A percentile compares a stretch with the other conserved stretches of the same genome.
Evolutionary conservation across 805 yeast genomes (phyloP).

Genomic region (Candida hispaniensis): DNA sequence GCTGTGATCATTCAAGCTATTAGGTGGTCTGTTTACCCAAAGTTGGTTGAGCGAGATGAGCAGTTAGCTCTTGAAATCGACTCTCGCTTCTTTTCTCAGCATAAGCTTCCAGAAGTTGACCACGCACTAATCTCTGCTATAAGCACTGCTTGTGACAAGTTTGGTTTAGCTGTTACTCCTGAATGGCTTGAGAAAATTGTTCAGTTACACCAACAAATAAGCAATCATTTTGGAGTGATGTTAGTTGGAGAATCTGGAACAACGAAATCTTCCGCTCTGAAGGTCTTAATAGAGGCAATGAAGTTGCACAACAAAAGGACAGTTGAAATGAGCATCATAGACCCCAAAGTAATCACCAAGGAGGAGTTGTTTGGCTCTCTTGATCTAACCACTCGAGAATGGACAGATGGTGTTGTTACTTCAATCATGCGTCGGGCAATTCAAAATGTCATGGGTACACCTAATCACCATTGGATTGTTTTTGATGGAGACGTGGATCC

Average conservation of each 20-base stretch:
- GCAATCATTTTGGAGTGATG: conserved; percentile 67
- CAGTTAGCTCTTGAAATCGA: too few species aligned
- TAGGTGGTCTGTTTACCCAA: conserved; percentile 55
- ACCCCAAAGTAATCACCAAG: conserved; percentile 67
- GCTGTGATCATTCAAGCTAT: conserved; percentile 42
- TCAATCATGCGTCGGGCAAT: conserved; percentile 47
- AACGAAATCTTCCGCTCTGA: conserved; percentile 58
- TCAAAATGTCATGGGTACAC: conserved; percentile 43
- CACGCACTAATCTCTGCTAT: conserved; percentile 1
- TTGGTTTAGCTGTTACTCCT: conserved; percentile 31
- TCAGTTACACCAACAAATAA: conserved; percentile 54
- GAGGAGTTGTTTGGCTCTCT: conserved; percentile 56
- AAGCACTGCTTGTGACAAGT: conserved; percentile 20
- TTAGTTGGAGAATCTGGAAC: conserved; percentile 65
- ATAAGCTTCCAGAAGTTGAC: too few species aligned
- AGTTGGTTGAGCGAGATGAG: conserved; percentile 47
- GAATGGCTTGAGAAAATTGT: conserved; percentile 44
- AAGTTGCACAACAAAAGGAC: conserved; percentile 1
- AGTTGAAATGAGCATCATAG: conserved; percentile 42
- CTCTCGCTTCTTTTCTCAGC: too few species aligned
- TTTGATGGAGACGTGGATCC: conserved; percentile 95
- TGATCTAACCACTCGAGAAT: conserved; percentile 72
- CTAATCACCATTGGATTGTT: conserved; percentile 57
- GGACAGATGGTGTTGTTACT: conserved; percentile 85
- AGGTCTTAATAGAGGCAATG: conserved; percentile 28